A percentile compares a stretch with the other conserved stretches of the same genome.
phyloP scores from a whole-genome alignment of 345 rosid species.

The Salix brachista region DNA sequence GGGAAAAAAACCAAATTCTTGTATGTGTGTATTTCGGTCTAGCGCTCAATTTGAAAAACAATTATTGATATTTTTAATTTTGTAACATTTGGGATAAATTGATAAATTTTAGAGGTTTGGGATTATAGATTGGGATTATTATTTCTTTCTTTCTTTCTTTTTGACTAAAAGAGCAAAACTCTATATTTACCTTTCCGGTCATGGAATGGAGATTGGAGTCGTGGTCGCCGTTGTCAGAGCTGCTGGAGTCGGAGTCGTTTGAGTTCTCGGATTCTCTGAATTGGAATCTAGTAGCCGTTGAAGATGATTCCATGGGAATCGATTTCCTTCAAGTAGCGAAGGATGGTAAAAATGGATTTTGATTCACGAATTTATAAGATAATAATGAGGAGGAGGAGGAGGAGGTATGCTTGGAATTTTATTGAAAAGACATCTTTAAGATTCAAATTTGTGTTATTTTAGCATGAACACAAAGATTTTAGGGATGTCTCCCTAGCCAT shows the following conservation, averaged over 20 bases:
- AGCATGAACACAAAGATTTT: no score
- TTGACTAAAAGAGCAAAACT: background rate
- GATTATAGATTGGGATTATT: no score
- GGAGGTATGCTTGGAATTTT: background rate
- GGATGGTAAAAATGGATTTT: background rate
- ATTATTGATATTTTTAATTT: no score
- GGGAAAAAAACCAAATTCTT: background rate
- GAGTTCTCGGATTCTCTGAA: conserved; percentile 41
- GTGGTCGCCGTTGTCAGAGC: conserved; percentile 19
- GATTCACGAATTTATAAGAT: conserved; percentile 1
- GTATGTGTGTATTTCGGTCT: no score
- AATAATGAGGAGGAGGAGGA: no score
- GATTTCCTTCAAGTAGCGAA: background rate
- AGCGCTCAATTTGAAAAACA: no score
- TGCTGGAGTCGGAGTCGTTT: conserved; percentile 24
- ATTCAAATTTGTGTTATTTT: no score
- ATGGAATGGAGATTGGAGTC: conserved; percentile 46
- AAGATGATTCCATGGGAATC: conserved; percentile 34
- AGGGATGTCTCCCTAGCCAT: no score
- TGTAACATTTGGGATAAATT: no score
- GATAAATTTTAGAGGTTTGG: no score
- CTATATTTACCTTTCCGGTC: conserved; percentile 43
- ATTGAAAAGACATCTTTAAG: no score
- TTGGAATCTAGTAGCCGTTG: conserved; percentile 38
- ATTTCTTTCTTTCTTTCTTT: background rate